Evolutionary conservation across 192 early-diverging fungal species (phyloP), one percentile per base, ranked within the genome.

Genomic region (Backusella circina): DNA sequence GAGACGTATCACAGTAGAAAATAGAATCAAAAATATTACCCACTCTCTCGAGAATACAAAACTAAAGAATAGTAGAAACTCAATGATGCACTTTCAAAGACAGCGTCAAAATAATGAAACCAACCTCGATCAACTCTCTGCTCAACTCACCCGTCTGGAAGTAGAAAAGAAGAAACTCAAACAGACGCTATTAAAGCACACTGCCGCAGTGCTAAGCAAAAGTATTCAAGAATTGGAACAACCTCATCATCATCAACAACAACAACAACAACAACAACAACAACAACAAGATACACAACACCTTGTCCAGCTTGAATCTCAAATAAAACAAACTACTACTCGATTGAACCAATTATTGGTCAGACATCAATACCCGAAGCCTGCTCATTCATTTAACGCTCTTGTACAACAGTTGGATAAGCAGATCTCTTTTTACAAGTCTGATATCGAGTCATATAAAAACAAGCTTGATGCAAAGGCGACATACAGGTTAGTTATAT

Each of bases 61-160:
- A 31, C 13, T 41, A 21, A 73, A 65, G 37, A 57, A 73, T 15
- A 51, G 57, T 37, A 35, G 72, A 39, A 37, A 32, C 33, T 73
- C 69, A 30, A 44, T 70, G 39, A 38, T 70, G 10, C 26, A 70
- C 38, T 44, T 70, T 18, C 26, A 65, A 30, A 23, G 33, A 38
- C 72, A 73, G 33, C 16, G 31, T 7, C 32, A 66, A n/a, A 30
- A 26, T 15, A 85, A 86, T n/a, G 86, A 88, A 54, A 79, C 79
- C 15, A 88, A 88, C 72, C 82, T 89, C 18, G 81, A 84, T 68
- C 84, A 87, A 39, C 83, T 89, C 12, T 76, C 84, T 3, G 79
- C 80, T 31, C 83, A 87, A 28, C 75, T 88, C 5, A 83, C 79
- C 75, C 84, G 84, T 18, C 70, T 88, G 26, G 85, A 82, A 3